Evolutionary conservation across 2,329 filamentous ascomycete species (phyloP), one percentile per base, ranked within the genome.

Genomic region (Xylariaceae sp.): DNA sequence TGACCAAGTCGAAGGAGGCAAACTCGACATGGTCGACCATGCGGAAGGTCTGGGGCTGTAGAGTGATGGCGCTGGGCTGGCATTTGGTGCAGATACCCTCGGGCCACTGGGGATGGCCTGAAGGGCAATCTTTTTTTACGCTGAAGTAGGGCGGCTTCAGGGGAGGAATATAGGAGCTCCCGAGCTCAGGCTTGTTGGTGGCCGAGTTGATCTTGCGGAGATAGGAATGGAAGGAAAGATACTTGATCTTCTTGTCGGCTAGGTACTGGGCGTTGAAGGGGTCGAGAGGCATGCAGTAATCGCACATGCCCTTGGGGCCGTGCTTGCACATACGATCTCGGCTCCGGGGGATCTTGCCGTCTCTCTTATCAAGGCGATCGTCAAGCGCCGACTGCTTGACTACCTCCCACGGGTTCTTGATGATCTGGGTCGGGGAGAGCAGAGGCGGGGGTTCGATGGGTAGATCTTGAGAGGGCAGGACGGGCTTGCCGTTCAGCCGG

Each of bases 21-120:
- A 99, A 97, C 69, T 99, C 95, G 55, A 99, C 94, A 67, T 99
- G 94, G 63, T 99, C 94, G 3, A 99, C 91, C 89, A 94, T 96
- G 45, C 94, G 89, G 68, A 92, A 99, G 17, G 86, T 79, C 68
- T 99, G 94, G 5, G 90, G 90, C 65, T 97, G 91, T 46, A 99
- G 74, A 11, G 90, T 96, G 65, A 99, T 99, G 48, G 94, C 92
- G 57, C 92, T 96, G 7, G 94, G 94, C 66, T 99, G 95, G 62
- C 94, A 99, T 68, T 97, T 99, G 51, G 89, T 95, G 73, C 94
- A 99, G 58, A 99, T 97, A 14, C 94, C 94, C 61, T 95, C 90
- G 3, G 94, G 94, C 85, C 94, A 99, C 39, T 86, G 82, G 15
- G 90, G 86, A 70, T 99, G 94, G 2, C 94, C 94, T 0, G 90